Evolutionary conservation across 208 protist species (phyloP), one percentile per base, ranked within the genome.

Genomic region (Acanthamoeba healyi): DNA sequence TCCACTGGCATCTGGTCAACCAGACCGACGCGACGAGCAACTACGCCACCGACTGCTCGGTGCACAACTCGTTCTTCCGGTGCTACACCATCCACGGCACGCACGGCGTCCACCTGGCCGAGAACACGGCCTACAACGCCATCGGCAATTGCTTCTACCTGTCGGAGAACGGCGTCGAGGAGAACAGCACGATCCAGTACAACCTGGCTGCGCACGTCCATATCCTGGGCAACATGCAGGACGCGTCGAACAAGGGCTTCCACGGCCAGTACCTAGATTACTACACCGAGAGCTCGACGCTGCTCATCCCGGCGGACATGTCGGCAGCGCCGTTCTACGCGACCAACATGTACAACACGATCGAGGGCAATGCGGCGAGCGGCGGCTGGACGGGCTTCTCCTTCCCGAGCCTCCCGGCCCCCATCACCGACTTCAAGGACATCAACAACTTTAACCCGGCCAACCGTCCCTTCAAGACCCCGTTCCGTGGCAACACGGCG

Each of bases 121-220:
- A 95, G 40, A 97, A 97, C 77, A 94, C 96, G 61, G 96, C 95
- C 6, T 97, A 94, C 70, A 63, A 97, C 94, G 94, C 74, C 15
- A 96, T 84, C 61, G 96, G 96, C 42, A 94, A 97, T 88, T 97
- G 95, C 49, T 97, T 95, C 82, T 97, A 97, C 56, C 36, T 97
- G 19, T 77, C 65, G 0, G 96, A 97, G 63, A 90, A 97, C 96
- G 96, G 96, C 74, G 88, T 96, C 58, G 96, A 97, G 91, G 94
- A 97, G 67, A 84, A 96, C 82, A 97, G 97, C 87, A 96, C 51
- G 26, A 54, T 97, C 44, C 32, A 40, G n/a, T 95, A 96, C 94
- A 97, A 97, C 67, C 79, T 97, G 7, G 96, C 77, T 17, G 77
- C 96, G 19, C 95, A 96, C 51, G 94, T 97, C 9, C 91, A 97